These are phyloP conservation scores for Solanum etuberosum DNA, from an alignment of 257 asterid genomes.

Conservation along the genomic window DNA sequence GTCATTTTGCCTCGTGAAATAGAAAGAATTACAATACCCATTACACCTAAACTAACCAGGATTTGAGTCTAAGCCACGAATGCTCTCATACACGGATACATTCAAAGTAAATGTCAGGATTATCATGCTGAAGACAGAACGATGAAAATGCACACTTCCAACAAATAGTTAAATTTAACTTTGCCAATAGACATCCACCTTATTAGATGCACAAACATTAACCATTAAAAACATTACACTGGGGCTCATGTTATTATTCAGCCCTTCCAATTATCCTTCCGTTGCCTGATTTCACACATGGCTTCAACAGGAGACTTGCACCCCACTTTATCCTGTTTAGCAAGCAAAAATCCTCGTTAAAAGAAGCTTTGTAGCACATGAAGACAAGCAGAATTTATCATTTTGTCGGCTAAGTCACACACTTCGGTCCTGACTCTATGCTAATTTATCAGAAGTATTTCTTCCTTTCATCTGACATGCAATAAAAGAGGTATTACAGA, in stretches of 20 bases:
- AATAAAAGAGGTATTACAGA: neutral
- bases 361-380: neutral
- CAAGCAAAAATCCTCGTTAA: neutral
- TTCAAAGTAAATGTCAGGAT: neutral
- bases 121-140: neutral
- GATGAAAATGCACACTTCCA: neutral
- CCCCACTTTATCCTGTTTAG: slow-evolving; percentile 53
- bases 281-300: slow-evolving; percentile 49
- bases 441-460: neutral
- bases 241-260: neutral
- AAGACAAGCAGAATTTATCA: neutral
- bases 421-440: neutral
- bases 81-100: neutral
- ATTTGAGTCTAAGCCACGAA: neutral
- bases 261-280: slow-evolving; percentile 61
- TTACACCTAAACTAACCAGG: neutral
- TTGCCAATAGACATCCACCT: neutral
- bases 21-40: neutral
- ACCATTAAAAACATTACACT: neutral
- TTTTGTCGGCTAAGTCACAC: neutral
- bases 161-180: neutral
- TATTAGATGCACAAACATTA: neutral
- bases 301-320: slow-evolving; percentile 79
- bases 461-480: neutral
- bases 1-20: neutral